Percentiles rank a stretch among this genome's conserved stretches.
These are phyloP conservation scores for Arthrobotrys entomopaga DNA, from an alignment of 2,329 filamentous ascomycete genomes.

Conservation along the genomic window DNA sequence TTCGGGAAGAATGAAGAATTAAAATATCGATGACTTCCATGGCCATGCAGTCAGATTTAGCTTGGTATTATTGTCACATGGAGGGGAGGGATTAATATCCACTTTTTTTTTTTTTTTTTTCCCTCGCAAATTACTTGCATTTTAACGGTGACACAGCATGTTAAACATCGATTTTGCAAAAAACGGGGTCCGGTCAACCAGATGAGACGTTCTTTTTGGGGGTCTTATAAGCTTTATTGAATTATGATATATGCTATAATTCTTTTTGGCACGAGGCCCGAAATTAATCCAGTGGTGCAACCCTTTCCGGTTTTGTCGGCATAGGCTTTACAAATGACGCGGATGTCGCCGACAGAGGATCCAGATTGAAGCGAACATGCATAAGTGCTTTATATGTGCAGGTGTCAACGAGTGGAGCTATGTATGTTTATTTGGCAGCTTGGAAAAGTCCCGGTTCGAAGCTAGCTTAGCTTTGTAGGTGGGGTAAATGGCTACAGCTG, in stretches of 20 bases:
- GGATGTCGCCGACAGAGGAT: conserved; percentile 17
- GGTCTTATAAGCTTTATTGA: conserved; percentile 5
- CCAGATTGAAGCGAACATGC: not conserved
- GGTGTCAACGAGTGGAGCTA: too few species aligned
- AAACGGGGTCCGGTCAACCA: conserved; percentile 2
- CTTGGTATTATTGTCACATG: conserved; percentile 22
- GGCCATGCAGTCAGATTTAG: conserved; percentile 27
- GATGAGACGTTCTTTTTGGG: not conserved
- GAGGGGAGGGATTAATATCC: not conserved
- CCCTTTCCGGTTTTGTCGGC: not conserved
- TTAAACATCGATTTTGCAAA: conserved; percentile 32
- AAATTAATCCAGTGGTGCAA: conserved; percentile 10
- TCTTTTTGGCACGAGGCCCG: conserved; percentile 21
- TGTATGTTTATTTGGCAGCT: too few species aligned
- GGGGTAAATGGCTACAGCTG: too few species aligned
- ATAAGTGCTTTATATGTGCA: not conserved
- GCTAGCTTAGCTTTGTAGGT: too few species aligned
- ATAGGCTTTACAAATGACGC: conserved; percentile 18
- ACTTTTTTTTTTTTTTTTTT: not conserved
- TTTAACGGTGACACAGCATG: conserved; percentile 30
- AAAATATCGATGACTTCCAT: conserved; percentile 3
- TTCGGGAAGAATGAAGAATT: not conserved
- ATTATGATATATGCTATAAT: conserved; percentile 27
- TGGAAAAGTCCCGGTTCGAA: too few species aligned
- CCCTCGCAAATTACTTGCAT: conserved; percentile 21